phyloP scores from a whole-genome alignment of 306 rosid genomes.

The Acmispon strigosus region DNA sequence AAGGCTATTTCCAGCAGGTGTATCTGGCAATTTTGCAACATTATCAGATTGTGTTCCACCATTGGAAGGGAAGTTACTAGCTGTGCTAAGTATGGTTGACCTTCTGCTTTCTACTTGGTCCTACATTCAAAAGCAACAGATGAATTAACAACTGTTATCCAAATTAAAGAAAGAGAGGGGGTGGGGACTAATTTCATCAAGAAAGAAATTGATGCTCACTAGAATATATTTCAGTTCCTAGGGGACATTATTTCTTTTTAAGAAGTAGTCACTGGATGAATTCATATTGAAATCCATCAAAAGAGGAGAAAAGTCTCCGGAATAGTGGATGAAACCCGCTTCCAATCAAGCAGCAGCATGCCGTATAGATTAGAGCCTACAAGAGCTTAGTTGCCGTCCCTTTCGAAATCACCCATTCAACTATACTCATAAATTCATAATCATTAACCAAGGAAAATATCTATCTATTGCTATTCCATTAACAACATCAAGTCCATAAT shows the following conservation, averaged over 20 bases:
- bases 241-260: background rate
- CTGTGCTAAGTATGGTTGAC: constrained; percentile 25
- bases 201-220: constrained; percentile 40
- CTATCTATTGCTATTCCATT: background rate
- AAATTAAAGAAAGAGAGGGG: background rate
- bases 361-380: constrained; percentile 5
- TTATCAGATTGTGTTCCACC: constrained; percentile 37
- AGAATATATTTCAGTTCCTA: constrained; percentile 23
- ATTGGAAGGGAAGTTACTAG: constrained; percentile 24
- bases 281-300: constrained; percentile 26
- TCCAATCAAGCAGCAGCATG: constrained; percentile 20
- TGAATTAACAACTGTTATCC: constrained; percentile 16
- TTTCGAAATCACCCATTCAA: constrained; percentile 1
- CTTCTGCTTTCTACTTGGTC: constrained; percentile 40
- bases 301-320: constrained; percentile 18
- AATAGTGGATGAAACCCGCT: constrained; percentile 30
- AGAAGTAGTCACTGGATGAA: constrained; percentile 22
- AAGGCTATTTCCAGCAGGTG: constrained; percentile 28
- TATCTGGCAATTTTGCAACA: constrained; percentile 21
- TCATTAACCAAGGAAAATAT: background rate
- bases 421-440: background rate
- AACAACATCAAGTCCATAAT: background rate
- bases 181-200: constrained; percentile 10
- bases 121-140: constrained; percentile 33
- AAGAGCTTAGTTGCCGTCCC: background rate